A percentile compares a stretch with the other conserved stretches of the same genome.
Evolutionary conservation across 371 early-diverging fungal species (phyloP).

Genomic region (Chytridium lagenaria): DNA sequence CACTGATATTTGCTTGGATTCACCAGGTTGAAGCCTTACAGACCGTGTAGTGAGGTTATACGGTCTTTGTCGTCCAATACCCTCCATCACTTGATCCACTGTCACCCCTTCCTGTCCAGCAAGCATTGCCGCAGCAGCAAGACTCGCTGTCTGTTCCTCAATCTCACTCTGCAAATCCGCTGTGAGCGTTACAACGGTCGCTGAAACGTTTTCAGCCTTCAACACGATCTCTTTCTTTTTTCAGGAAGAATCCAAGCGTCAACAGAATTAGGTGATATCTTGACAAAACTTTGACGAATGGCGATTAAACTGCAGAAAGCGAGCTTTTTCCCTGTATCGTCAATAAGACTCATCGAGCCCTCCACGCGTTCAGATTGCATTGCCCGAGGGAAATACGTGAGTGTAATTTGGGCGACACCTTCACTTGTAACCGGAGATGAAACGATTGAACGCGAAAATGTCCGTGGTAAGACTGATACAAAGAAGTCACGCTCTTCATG

Average conservation of each 20-base stretch:
- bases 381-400: constrained; percentile 53
- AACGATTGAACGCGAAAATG: constrained; percentile 54
- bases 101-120: constrained; percentile 13
- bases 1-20: constrained; percentile 48
- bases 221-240: constrained; percentile 48
- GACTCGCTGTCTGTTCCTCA: constrained; percentile 28
- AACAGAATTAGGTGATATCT: constrained; percentile 46
- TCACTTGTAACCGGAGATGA: constrained; percentile 59
- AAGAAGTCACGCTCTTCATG: constrained; percentile 61
- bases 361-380: constrained; percentile 53
- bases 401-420: constrained; percentile 52
- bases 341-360: constrained; percentile 58
- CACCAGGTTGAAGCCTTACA: constrained; percentile 53
- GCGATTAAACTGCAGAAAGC: constrained; percentile 54
- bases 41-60: constrained; percentile 42
- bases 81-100: constrained; percentile 1
- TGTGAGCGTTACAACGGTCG: constrained; percentile 28
- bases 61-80: constrained; percentile 22
- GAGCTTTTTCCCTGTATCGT: constrained; percentile 56
- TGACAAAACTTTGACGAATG: constrained; percentile 53
- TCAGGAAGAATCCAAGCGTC: constrained; percentile 64
- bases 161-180: constrained; percentile 47
- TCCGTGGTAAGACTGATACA: constrained; percentile 58
- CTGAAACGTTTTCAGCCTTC: constrained; percentile 56
- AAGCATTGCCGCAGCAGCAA: constrained; percentile 25